A percentile compares a stretch with the other conserved stretches of the same genome.
phyloP scores from a whole-genome alignment of 331 rosid species.

The Pyracantha coccinea region DNA sequence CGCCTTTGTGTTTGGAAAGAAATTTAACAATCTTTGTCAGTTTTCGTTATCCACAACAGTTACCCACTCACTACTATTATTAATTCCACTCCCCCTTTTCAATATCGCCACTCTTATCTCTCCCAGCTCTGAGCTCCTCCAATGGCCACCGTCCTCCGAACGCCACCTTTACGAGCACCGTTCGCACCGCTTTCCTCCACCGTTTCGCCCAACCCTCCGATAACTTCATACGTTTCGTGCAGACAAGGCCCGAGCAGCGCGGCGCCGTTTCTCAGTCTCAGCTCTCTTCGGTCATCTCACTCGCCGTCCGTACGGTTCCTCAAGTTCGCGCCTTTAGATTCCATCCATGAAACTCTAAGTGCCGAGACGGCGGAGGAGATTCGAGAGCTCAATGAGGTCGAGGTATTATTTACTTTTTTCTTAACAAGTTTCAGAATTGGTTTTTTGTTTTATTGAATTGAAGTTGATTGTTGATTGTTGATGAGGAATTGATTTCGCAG shows the following conservation, averaged over 20 bases:
- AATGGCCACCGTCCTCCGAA: constrained; percentile 3
- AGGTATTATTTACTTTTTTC: constrained; percentile 16
- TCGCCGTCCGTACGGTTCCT: constrained; percentile 17
- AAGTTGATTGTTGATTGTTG: not conserved
- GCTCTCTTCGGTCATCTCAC: constrained; percentile 13
- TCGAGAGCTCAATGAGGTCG: constrained; percentile 2
- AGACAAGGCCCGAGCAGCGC: not conserved
- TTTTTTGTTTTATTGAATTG: not conserved
- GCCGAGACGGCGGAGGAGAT: constrained; percentile 19
- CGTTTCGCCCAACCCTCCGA: not conserved
- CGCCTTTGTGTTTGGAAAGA: not conserved
- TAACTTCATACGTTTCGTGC: not conserved
- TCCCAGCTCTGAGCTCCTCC: not conserved
- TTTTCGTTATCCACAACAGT: not conserved
- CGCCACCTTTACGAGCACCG: not conserved
- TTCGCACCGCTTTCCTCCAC: not conserved
- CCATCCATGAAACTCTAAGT: constrained; percentile 20
- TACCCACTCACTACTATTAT: not conserved
- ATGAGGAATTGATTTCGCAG: not conserved
- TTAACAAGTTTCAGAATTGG: not conserved
- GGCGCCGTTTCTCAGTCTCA: not conserved
- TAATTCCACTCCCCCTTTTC: not conserved
- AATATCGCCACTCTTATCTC: not conserved
- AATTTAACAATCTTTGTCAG: not conserved
- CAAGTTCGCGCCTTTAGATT: constrained; percentile 19